phyloP scores from a whole-genome alignment of 164 flowering plant species.

The Umbilicus rupestris region DNA sequence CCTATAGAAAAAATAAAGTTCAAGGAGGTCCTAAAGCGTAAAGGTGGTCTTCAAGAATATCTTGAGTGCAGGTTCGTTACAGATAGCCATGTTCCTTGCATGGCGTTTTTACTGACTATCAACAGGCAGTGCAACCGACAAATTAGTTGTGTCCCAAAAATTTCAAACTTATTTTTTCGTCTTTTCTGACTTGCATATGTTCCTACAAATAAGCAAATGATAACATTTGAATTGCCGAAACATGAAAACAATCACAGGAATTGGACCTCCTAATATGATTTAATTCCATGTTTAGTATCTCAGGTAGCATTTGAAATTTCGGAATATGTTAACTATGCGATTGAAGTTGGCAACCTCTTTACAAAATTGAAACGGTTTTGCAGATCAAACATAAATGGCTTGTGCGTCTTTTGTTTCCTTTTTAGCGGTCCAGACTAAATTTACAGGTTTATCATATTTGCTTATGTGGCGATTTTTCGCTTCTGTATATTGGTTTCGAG shows the following conservation, averaged over 20 bases:
- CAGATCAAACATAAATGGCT: not conserved
- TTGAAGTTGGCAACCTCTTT: not conserved
- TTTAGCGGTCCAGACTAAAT: not conserved
- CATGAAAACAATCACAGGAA: not conserved
- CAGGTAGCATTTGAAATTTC: not conserved
- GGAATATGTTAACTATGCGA: not conserved
- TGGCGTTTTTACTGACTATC: not conserved
- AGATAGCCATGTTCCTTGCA: slow-evolving; percentile 1
- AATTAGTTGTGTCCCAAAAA: not conserved
- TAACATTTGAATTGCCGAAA: not conserved
- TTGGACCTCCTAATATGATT: not conserved
- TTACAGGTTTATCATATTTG: not conserved
- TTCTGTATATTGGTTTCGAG: no score
- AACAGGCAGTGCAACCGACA: not conserved
- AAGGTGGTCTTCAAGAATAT: slow-evolving; percentile 88
- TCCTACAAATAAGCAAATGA: not conserved
- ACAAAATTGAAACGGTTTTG: not conserved
- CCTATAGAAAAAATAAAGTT: slow-evolving; percentile 83
- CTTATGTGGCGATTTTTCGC: not conserved
- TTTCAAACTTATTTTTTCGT: not conserved
- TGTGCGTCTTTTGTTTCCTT: not conserved
- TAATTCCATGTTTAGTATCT: not conserved
- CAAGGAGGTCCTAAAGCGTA: slow-evolving; percentile 82
- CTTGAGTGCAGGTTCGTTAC: slow-evolving; percentile 78
- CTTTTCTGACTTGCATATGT: not conserved